Percentiles rank a stretch among this genome's conserved stretches.
phyloP scores from a whole-genome alignment of 2,329 filamentous ascomycete genomes.

The Chaetothyriales sp. region DNA sequence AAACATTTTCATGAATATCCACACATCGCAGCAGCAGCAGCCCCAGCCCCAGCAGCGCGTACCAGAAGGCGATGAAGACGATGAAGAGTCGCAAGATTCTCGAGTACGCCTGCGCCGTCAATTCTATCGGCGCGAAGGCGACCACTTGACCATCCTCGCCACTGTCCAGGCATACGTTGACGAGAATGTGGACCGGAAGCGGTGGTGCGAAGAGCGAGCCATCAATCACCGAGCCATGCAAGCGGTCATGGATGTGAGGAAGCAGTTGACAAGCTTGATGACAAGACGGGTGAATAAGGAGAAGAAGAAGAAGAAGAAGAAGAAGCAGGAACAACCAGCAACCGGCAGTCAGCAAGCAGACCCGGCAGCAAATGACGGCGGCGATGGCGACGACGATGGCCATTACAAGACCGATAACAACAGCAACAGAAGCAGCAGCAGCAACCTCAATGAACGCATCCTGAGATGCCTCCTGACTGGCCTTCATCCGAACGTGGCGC shows the following conservation, averaged over 20 bases:
- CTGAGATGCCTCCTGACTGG: conserved; percentile 44
- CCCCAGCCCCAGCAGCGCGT: background rate
- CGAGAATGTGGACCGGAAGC: conserved; percentile 42
- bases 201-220: conserved; percentile 44
- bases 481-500: conserved; percentile 45
- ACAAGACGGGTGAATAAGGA: conserved; percentile 1
- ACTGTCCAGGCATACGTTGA: conserved; percentile 45
- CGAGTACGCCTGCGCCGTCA: conserved; percentile 33
- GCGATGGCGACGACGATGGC: background rate
- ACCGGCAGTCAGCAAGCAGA: too few relatives aligned
- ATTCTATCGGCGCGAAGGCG: conserved; percentile 45
- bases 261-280: conserved; percentile 14
- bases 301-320: background rate
- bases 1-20: conserved; percentile 45
- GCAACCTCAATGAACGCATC: conserved; percentile 34
- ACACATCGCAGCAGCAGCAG: conserved; percentile 35
- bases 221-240: conserved; percentile 51
- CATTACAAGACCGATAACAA: background rate
- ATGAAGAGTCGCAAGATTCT: conserved; percentile 2
- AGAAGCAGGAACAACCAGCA: background rate
- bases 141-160: conserved; percentile 47
- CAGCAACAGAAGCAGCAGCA: conserved; percentile 34
- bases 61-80: conserved; percentile 5
- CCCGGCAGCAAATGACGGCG: background rate
- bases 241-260: conserved; percentile 38